Conservation (phyloP, 352 stramenopile species). For the Phytophthora crassamura region DNA sequence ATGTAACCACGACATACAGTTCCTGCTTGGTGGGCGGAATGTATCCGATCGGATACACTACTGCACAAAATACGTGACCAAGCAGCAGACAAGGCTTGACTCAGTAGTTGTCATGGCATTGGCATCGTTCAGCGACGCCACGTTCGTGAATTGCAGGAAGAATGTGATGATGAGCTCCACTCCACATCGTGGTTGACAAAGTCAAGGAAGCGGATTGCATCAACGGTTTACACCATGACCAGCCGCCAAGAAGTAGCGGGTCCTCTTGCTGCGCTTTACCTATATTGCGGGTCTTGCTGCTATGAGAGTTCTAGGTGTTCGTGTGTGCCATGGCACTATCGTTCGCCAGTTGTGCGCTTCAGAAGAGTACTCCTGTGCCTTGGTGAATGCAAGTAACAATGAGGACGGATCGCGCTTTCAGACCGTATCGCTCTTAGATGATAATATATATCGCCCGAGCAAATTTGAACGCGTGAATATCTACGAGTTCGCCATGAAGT, state of each 20-base stretch:
- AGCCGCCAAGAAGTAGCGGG: too few relatives aligned
- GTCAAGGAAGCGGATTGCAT: too few relatives aligned
- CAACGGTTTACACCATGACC: too few relatives aligned
- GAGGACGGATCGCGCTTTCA: background rate
- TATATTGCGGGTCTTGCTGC: too few relatives aligned
- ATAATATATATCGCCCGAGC: slow-evolving; percentile 5
- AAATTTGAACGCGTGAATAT: background rate
- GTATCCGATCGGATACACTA: slow-evolving; percentile 1
- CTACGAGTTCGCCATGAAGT: slow-evolving; percentile 9
- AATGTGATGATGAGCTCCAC: too few relatives aligned
- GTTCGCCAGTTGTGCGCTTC: too few relatives aligned
- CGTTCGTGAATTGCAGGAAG: too few relatives aligned
- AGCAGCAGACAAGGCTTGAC: too few relatives aligned
- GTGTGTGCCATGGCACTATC: too few relatives aligned
- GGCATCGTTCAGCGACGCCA: background rate
- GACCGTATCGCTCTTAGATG: slow-evolving; percentile 6
- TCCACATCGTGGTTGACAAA: too few relatives aligned
- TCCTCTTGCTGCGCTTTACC: too few relatives aligned
- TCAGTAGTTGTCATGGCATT: background rate
- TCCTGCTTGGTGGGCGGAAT: background rate
- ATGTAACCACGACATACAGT: slow-evolving; percentile 2
- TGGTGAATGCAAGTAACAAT: background rate
- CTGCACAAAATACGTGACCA: slow-evolving; percentile 4
- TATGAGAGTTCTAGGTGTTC: too few relatives aligned
- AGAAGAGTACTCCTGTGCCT: background rate